Percentiles rank a stretch among this genome's conserved stretches.
phyloP scores from a whole-genome alignment of 805 yeast genomes.

The Candida tammaniensis region DNA sequence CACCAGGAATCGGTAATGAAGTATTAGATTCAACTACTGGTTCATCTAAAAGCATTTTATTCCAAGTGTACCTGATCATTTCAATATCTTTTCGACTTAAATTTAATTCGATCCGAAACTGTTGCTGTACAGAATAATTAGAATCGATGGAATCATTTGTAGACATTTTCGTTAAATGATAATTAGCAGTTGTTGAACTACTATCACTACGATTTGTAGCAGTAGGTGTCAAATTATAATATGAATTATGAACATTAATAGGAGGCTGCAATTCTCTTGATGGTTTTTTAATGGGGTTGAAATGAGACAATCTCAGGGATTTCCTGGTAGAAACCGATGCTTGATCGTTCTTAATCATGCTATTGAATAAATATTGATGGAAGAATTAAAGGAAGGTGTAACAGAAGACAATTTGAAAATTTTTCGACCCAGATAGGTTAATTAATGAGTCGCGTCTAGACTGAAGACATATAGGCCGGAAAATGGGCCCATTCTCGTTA shows the following conservation, averaged over 20 bases:
- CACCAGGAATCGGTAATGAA: conserved; percentile 29
- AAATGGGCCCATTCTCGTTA: too few species aligned
- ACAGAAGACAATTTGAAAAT: too few species aligned
- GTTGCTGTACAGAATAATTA: conserved; percentile 14
- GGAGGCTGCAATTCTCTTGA: conserved; percentile 5
- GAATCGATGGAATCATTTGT: conserved; percentile 23
- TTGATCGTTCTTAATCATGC: conserved; percentile 8
- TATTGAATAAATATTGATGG: too few species aligned
- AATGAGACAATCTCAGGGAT: conserved; percentile 13
- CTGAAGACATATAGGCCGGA: too few species aligned
- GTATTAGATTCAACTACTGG: conserved; percentile 18
- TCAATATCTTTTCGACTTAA: conserved; percentile 40
- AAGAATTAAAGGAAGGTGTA: too few species aligned
- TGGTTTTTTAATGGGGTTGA: conserved; percentile 16
- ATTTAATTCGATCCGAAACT: conserved; percentile 16
- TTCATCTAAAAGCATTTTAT: conserved; percentile 39
- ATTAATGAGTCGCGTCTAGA: too few species aligned
- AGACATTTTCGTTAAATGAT: conserved; percentile 23
- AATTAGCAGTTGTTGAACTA: conserved; percentile 12
- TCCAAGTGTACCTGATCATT: conserved; percentile 47
- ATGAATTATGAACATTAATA: conserved; percentile 4
- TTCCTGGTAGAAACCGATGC: conserved; percentile 10
- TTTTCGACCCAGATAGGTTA: too few species aligned
- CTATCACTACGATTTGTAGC: conserved; percentile 7
- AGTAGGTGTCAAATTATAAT: conserved; percentile 13